Base-by-base conservation (phyloP, 2,329 filamentous ascomycete species). In the Septoria linicola region DNA sequence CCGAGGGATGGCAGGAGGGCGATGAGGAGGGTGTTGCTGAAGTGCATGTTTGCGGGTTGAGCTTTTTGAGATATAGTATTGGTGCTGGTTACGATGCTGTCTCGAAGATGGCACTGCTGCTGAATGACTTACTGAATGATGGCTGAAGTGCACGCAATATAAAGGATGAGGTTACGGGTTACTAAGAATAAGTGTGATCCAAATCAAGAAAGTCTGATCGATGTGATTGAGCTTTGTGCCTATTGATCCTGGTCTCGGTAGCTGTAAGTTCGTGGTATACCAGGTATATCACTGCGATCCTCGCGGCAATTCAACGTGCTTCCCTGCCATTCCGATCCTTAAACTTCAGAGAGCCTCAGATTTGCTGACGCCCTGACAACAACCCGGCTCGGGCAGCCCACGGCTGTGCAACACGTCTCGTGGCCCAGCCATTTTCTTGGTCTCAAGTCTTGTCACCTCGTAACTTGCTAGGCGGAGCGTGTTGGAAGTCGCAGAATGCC, bases 161-260 rank as follows among this genome's bases (percentile, higher is more conserved):
- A 16, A 41, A 48, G 23, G 13, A 10, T 39, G 8, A 25, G 11
- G 27, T 39, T 19, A 25, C 37, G 37, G 20, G 37, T 25, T 51
- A 32, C 48, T 51, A 44, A 44, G 34, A 44, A 43, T 44, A 44
- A 31, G 14, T 25, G 21, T 34, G 31, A 39, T n/a, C n/a, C n/a
- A n/a, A n/a, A n/a, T n/a, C n/a, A n/a, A n/a, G n/a, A n/a, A 44
- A 31, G 14, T 25, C 14, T 34, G 31, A 39, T 39, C 20, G 40
- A n/a, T 51, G 32, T 44, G 48, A 51, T 30, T 6, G 27, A 42
- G 31, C 16, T 21, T 21, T 39, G 35, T 39, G 6, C 35, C 17
- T 21, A 6, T 17, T 20, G 35, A 39, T 19, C 35, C 35, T 39
- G 35, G 35, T 20, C 20, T 3, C 17, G 17, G 4, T 4, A 13